Percentiles rank a stretch among this genome's conserved stretches.
Conservation (phyloP, 805 yeast genomes). For the Sungouiella blattae region DNA sequence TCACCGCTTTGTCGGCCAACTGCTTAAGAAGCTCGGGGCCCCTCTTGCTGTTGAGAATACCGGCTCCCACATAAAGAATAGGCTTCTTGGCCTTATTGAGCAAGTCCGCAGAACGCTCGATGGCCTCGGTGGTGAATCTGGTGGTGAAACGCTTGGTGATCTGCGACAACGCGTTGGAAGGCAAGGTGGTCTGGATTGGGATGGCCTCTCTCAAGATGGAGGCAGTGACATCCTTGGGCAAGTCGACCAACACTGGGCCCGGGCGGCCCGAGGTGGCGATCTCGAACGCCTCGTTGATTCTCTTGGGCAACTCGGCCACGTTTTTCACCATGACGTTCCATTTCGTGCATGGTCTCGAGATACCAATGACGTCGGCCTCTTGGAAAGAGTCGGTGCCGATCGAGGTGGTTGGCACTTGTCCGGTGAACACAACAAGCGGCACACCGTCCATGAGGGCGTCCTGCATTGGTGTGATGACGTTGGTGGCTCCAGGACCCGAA, state of each 20-base stretch:
- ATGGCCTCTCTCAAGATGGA: slow-evolving; percentile 82
- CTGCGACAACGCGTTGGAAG: slow-evolving; percentile 65
- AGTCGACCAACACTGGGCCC: slow-evolving; percentile 95
- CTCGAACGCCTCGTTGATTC: slow-evolving; percentile 97
- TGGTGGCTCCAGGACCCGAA: slow-evolving; percentile 99
- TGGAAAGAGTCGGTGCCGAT: slow-evolving; percentile 99
- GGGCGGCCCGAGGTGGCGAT: slow-evolving; percentile 96
- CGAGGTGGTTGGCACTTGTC: slow-evolving; percentile 93
- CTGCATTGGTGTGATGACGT: slow-evolving; percentile 97
- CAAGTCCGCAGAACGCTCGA: slow-evolving; percentile 72
- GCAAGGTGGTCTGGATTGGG: slow-evolving; percentile 75
- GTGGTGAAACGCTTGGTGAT: slow-evolving; percentile 68
- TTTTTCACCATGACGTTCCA: slow-evolving; percentile 99
- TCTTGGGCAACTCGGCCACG: slow-evolving; percentile 89
- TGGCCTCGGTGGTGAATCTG: slow-evolving; percentile 70
- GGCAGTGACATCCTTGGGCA: slow-evolving; percentile 97
- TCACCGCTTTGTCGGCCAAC: slow-evolving; percentile 83
- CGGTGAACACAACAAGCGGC: slow-evolving; percentile 94
- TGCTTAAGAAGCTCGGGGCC: slow-evolving; percentile 80
- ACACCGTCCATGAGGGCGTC: slow-evolving; percentile 97
- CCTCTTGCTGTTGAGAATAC: slow-evolving; percentile 73
- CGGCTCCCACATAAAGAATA: slow-evolving; percentile 87
- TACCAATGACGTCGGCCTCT: slow-evolving; percentile 97
- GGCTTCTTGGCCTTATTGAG: slow-evolving; percentile 85
- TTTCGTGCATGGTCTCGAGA: slow-evolving; percentile 94